Base-by-base conservation (phyloP, 2,329 filamentous ascomycete species). In the Aphanoascus verrucosus region DNA sequence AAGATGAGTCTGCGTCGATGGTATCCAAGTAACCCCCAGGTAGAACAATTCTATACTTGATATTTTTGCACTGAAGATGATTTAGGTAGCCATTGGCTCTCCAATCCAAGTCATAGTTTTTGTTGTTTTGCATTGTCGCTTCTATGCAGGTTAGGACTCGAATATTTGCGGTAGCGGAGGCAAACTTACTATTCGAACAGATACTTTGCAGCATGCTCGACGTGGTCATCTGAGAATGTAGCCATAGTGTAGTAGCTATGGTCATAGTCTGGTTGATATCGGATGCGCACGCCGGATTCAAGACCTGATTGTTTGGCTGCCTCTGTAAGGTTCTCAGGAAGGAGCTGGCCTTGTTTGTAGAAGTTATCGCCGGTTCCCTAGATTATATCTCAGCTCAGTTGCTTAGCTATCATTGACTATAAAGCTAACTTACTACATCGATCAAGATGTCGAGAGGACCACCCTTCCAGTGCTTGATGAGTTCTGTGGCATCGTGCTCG, bases 161-260 rank as follows among this genome's bases (percentile, higher is more conserved):
- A 45, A 55, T 19, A 44, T 12, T 40, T 23, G 38, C 11, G 5
- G 8, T 34, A 17, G 31, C 34, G n/a, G 52, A 47, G 71, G 71
- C 60, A 76, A 15, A 34, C 43, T 43, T 48, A 42, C 73, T 81
- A 81, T 65, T 72, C 74, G 62, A 80, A 74, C 53, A 96, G 73
- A 67, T 88, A 84, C 76, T 93, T 95, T 60, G 90, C 91, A 56
- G 89, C 89, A 72, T 94, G 88, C 63, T 88, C 84, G 61, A 97
- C 79, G 71, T 98, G 93, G 62, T 97, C 90, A 64, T 87, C 84
- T 42, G 85, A 81, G 68, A 98, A 98, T 14, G 82, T 83, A 35
- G 90, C 84, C 76, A 98, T 94, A 72, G 95, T 96, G 72, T 83
- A 98, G 74, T 98, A 98, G 58, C 88, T 94, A 73, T 98, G 93